Percentiles rank a stretch among this genome's conserved stretches.
Conservation (phyloP, 352 stramenopile species). For the Phytophthora citricola region DNA sequence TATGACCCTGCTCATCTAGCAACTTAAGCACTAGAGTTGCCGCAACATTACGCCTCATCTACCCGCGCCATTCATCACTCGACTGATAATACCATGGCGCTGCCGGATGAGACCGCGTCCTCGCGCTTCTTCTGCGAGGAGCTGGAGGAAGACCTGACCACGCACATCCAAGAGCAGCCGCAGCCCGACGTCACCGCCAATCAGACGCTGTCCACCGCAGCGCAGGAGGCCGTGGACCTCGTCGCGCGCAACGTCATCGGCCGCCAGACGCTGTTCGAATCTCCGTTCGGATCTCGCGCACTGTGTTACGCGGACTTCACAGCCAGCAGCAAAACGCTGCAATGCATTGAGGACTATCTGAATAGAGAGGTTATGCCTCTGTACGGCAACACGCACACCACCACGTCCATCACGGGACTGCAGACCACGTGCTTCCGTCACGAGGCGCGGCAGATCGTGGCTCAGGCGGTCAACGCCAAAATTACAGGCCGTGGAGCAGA, state of each 20-base stretch:
- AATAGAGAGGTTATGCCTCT: conserved; percentile 88
- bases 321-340: conserved; percentile 89
- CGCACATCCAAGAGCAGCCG: conserved; percentile 39
- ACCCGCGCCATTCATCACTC: conserved; percentile 10
- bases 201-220: conserved; percentile 15
- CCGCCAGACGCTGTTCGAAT: conserved; percentile 52
- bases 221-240: conserved; percentile 39
- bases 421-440: conserved; percentile 95
- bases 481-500: conserved; percentile 88
- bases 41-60: background rate
- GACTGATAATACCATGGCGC: conserved; percentile 10
- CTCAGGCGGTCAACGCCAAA: conserved; percentile 90
- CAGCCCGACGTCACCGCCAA: background rate
- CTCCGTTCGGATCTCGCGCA: conserved; percentile 73
- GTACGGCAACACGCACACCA: conserved; percentile 98
- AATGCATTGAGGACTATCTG: conserved; percentile 93
- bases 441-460: conserved; percentile 95
- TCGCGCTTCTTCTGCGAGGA: conserved; percentile 84
- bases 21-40: too few species aligned
- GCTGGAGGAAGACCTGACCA: conserved; percentile 69
- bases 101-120: conserved; percentile 30
- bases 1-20: too few species aligned
- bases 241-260: conserved; percentile 61
- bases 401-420: conserved; percentile 74
- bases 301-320: conserved; percentile 97